Percentiles rank a stretch among this genome's conserved stretches.
These are phyloP conservation scores for Oryza glumipatula DNA, from an alignment of 176 grass and related monocot species.

Conservation along the genomic window DNA sequence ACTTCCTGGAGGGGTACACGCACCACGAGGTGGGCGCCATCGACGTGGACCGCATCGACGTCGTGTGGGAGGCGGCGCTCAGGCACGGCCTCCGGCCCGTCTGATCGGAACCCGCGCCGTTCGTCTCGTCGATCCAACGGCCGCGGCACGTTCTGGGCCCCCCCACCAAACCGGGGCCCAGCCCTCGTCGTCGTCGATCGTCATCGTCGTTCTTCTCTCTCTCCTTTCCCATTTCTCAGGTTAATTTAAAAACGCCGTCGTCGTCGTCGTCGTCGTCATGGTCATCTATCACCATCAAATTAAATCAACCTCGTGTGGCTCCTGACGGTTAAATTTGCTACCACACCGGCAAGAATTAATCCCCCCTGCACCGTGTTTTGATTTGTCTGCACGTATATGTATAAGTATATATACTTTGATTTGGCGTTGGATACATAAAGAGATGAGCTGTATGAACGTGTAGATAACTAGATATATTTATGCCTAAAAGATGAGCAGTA, in stretches of 20 bases:
- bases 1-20: slow-evolving; percentile 73
- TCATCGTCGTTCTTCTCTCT: neutral
- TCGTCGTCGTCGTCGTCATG: neutral
- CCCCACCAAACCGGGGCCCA: neutral
- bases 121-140: too few species aligned
- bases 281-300: neutral
- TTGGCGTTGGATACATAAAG: neutral
- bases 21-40: slow-evolving; percentile 94
- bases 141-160: too few species aligned
- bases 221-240: neutral
- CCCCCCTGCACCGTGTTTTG: neutral
- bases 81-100: slow-evolving; percentile 80
- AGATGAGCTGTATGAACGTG: neutral
- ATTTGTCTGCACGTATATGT: neutral
- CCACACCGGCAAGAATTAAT: neutral
- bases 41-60: slow-evolving; percentile 79
- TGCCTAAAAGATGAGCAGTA: neutral
- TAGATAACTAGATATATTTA: neutral
- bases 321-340: neutral
- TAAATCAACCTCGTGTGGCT: neutral
- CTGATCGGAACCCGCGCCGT: neutral
- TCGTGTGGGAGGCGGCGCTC: slow-evolving; percentile 79
- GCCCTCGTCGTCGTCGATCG: neutral
- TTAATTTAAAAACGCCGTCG: too few species aligned
- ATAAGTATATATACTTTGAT: neutral